phyloP scores from a whole-genome alignment of 768 basidiomycete genomes.

The Collybia sp. region DNA sequence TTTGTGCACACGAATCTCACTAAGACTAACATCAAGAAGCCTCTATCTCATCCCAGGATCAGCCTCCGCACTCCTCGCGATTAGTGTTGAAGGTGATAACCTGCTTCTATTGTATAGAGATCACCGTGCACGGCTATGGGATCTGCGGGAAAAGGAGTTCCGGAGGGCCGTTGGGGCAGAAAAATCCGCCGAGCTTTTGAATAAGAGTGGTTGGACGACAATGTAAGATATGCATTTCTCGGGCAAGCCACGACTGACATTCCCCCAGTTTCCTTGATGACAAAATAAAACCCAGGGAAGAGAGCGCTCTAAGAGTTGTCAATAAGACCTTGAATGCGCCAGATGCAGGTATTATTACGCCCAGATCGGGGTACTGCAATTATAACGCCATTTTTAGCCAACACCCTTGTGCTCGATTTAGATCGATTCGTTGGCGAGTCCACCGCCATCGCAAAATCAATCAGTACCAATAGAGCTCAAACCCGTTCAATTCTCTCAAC shows the following conservation, averaged over 20 bases:
- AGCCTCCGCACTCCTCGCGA: slow-evolving; percentile 52
- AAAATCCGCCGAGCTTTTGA: slow-evolving; percentile 72
- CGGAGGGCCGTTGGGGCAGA: slow-evolving; percentile 75
- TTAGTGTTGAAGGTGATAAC: slow-evolving; percentile 67
- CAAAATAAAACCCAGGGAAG: no score
- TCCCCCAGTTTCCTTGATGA: no score
- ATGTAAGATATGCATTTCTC: slow-evolving; percentile 39
- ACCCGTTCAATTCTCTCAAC: slow-evolving; percentile 38
- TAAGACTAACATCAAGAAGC: slow-evolving; percentile 30
- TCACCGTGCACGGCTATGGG: slow-evolving; percentile 82
- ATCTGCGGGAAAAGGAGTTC: slow-evolving; percentile 76
- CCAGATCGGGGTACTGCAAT: background rate
- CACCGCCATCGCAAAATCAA: slow-evolving; percentile 43
- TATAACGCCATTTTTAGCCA: slow-evolving; percentile 27
- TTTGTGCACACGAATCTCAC: background rate
- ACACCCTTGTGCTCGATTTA: slow-evolving; percentile 44
- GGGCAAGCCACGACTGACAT: no score
- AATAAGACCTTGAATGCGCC: slow-evolving; percentile 10
- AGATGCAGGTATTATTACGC: slow-evolving; percentile 17
- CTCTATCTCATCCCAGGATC: slow-evolving; percentile 81
- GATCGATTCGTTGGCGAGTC: slow-evolving; percentile 48
- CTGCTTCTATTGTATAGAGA: slow-evolving; percentile 74
- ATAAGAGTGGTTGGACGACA: slow-evolving; percentile 69
- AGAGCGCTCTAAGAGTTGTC: slow-evolving; percentile 1
- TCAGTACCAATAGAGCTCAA: slow-evolving; percentile 41